phyloP scores from a whole-genome alignment of 2,329 filamentous ascomycete species.

The Aspergillus oerlinghausenensis region DNA sequence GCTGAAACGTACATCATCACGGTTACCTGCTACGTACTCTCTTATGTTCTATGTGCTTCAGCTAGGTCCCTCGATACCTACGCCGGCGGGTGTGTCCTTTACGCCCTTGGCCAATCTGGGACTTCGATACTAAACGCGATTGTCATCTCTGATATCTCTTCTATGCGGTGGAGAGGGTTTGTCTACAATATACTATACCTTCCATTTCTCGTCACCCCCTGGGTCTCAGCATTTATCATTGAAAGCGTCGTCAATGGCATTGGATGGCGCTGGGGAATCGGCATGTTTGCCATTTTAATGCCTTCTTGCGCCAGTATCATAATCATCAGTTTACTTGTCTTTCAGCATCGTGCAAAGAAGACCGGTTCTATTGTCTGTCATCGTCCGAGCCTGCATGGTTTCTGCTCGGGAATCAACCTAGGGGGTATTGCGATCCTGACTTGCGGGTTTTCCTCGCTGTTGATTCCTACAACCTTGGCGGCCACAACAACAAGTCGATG shows the following conservation, averaged over 20 bases:
- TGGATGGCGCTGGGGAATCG: slow-evolving; percentile 44
- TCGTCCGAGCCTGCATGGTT: slow-evolving; percentile 21
- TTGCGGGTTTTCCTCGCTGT: slow-evolving; percentile 45
- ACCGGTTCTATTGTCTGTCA: slow-evolving; percentile 23
- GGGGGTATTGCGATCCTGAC: slow-evolving; percentile 45
- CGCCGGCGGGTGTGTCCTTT: slow-evolving; percentile 35
- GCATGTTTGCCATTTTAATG: slow-evolving; percentile 42
- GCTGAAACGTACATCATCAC: slow-evolving; percentile 35
- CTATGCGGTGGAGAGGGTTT: slow-evolving; percentile 38
- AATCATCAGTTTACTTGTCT: slow-evolving; percentile 35
- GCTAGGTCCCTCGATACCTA: slow-evolving; percentile 33
- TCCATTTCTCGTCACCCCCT: slow-evolving; percentile 40
- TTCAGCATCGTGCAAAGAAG: slow-evolving; percentile 31
- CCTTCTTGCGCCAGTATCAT: slow-evolving; percentile 35
- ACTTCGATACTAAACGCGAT: slow-evolving; percentile 40
- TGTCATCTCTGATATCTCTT: slow-evolving; percentile 41
- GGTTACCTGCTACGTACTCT: slow-evolving; percentile 33
- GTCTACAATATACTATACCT: slow-evolving; percentile 36
- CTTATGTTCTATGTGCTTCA: slow-evolving; percentile 37
- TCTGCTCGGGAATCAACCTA: slow-evolving; percentile 33
- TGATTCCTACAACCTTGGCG: slow-evolving; percentile 46
- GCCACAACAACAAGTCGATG: slow-evolving; percentile 39
- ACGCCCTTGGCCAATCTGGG: slow-evolving; percentile 36
- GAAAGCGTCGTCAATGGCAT: slow-evolving; percentile 37
- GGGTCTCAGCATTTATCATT: slow-evolving; percentile 40